A percentile compares a stretch with the other conserved stretches of the same genome.
phyloP scores from a whole-genome alignment of 2,329 filamentous ascomycete genomes.

The Nigrospora oryzae region DNA sequence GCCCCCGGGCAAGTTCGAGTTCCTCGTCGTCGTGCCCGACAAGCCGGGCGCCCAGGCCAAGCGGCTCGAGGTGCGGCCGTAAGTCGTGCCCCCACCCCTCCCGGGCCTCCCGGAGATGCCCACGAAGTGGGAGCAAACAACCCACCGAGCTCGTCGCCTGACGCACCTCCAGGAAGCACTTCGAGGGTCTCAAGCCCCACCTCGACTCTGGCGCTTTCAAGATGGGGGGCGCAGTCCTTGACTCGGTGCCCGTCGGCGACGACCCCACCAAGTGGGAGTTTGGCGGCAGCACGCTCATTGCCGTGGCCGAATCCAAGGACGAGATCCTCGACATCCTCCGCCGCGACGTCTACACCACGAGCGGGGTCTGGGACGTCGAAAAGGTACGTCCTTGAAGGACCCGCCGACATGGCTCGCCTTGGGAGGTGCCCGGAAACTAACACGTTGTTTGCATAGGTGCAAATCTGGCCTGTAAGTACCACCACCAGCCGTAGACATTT shows the following conservation, averaged over 20 bases:
- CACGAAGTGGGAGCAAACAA: too few species aligned
- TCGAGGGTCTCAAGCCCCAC: conserved; percentile 43
- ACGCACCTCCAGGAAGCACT: conserved; percentile 32
- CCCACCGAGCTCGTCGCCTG: neutral
- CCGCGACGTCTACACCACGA: conserved; percentile 63
- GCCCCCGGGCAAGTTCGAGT: conserved; percentile 34
- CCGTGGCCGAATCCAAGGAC: conserved; percentile 57
- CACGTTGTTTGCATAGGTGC: conserved; percentile 21
- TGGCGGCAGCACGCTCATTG: conserved; percentile 64
- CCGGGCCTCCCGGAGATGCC: neutral
- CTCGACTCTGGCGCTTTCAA: conserved; percentile 50
- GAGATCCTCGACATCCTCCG: conserved; percentile 59
- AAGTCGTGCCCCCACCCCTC: conserved; percentile 16
- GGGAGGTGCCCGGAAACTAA: too few species aligned
- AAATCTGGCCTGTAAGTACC: conserved; percentile 38
- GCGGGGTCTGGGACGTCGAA: conserved; percentile 73
- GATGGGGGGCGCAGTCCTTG: conserved; percentile 62
- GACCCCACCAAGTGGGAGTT: conserved; percentile 54
- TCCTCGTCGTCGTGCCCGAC: conserved; percentile 62
- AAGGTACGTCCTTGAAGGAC: conserved; percentile 38
- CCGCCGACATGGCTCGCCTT: neutral
- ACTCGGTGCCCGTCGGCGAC: conserved; percentile 56
- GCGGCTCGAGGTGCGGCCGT: conserved; percentile 53
- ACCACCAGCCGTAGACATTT: neutral
- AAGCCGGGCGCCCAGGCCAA: conserved; percentile 51